Base-by-base conservation (phyloP, 495 filamentous ascomycete genomes). In the Xylaria bambusicola region DNA sequence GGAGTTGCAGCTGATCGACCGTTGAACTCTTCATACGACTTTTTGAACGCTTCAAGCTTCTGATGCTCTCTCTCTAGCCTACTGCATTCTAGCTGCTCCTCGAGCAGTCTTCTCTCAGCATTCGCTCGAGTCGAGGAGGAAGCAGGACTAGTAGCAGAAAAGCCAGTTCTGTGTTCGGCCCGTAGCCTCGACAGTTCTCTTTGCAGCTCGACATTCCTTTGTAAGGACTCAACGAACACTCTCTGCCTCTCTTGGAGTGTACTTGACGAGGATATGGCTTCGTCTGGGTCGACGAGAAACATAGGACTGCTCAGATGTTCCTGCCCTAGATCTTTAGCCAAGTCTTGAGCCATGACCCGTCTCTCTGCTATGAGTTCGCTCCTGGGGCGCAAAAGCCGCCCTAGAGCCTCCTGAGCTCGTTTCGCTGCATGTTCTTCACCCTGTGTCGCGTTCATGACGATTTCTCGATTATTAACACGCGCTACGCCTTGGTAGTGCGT, bases 141-240 rank as follows among this genome's bases (percentile, higher is more conserved):
- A 41, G 31, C 17, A 8, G 57, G 12, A 4, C 18, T 23, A 1
- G 59, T 35, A 40, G 59, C 52, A 33, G 58, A 46, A 38, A 9
- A 41, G 35, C 66, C 62, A 9, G 44, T 52, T 23, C 67, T 54
- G 61, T 68, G 69, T 36, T 71, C 68, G 15, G 53, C 59, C 27
- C 70, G 72, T 7, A 75, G 63, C 18, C 59, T 65, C 6, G 73
- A 62, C 48, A 81, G 78, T 38, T 81, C 80, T 15, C 76, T 74
- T 36, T 77, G 74, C 13, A 84, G 83, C 40, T 77, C 75, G 35
- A 85, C 68, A 61, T 86, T 86, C 38, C 78, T 83, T 55, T 75
- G 74, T n/a, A 87, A 67, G 3, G 84, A 84, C 40, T 84, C 72
- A 42, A 87, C 66, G 53, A 86, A 88, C 57, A 84, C 75, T 57